A percentile compares a stretch with the other conserved stretches of the same genome.
phyloP scores from a whole-genome alignment of 2,329 filamentous ascomycete species.

The Amesomyces nigricolor region DNA sequence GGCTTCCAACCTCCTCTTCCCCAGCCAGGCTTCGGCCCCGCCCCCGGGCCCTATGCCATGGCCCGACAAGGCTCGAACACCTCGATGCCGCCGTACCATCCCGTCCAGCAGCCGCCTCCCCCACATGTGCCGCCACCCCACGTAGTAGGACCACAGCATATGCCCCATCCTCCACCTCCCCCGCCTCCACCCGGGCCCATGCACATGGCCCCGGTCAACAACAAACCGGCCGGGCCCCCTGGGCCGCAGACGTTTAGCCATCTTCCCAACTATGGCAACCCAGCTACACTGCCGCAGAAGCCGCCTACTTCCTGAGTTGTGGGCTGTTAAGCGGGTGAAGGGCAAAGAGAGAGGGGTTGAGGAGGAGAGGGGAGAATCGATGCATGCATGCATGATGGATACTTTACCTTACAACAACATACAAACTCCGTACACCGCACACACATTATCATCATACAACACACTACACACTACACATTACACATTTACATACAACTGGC shows the following conservation, averaged over 20 bases:
- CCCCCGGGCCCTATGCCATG: constrained; percentile 45
- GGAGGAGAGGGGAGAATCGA: constrained; percentile 16
- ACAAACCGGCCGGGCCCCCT: constrained; percentile 41
- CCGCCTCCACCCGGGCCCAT: constrained; percentile 31
- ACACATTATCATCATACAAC: not conserved
- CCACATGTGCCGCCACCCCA: constrained; percentile 2
- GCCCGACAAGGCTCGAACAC: constrained; percentile 51
- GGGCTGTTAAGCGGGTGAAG: too few species aligned
- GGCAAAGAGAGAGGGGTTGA: not conserved
- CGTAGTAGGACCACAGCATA: constrained; percentile 34
- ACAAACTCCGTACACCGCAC: too few species aligned
- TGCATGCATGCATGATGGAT: constrained; percentile 22
- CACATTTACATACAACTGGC: too few species aligned
- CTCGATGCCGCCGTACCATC: constrained; percentile 48
- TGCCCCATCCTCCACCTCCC: constrained; percentile 28
- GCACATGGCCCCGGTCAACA: constrained; percentile 35
- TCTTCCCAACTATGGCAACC: constrained; percentile 54
- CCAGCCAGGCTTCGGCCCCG: constrained; percentile 36
- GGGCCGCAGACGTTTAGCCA: constrained; percentile 47
- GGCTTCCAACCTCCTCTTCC: constrained; percentile 43
- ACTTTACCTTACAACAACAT: constrained; percentile 11
- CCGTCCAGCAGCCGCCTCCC: constrained; percentile 27
- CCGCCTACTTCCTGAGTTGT: constrained; percentile 37
- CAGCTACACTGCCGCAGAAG: constrained; percentile 55
- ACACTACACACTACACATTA: too few species aligned